Evolutionary conservation across 2,329 filamentous ascomycete genomes (phyloP), one percentile per base, ranked within the genome.

Genomic region (Arthrinium puccinioides): DNA sequence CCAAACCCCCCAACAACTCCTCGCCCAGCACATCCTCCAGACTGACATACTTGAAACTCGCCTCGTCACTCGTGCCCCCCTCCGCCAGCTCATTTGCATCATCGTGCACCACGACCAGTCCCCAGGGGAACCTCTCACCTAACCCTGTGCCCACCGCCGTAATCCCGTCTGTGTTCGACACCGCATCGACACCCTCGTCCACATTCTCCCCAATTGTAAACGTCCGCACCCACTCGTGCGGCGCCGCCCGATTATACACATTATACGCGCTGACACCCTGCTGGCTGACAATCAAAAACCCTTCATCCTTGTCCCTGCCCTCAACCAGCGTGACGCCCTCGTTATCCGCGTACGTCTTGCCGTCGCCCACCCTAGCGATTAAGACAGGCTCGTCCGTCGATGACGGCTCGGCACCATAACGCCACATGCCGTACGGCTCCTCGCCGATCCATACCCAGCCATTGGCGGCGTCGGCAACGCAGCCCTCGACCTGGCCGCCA

Each of bases 191-290:
- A 3, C 58, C 53, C 0, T 58, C 63, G 24, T 64, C 55, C 1
- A 52, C 44, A 4, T 69, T 66, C 4, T 58, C 57, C 0, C 61
- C 54, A 15, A 74, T 59, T 0, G 67, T 70, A 27, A 74, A 74
- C 0, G 66, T 71, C 38, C 62, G 55, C 4, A 74, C 63, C 36
- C 64, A 72, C 4, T 65, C 57, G 47, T 75, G 69, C 4, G 70
- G 71, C 1, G 57, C 54, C 2, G 62, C 63, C 6, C 70, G 62
- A 6, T 61, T 59, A 51, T 74, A 74, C 26, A 74, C 57, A 34
- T 71, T 65, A 47, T 70, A 74, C 2, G 68, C 63, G 39, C 68
- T 73, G 21, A 73, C 67, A 4, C 71, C 70, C 44, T 75, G 70
- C 40, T 62, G 67, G 3, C 67, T 73, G 6, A 72, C 68, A 13